Evolutionary conservation across 768 basidiomycete genomes (phyloP), one percentile per base, ranked within the genome.

Genomic region (Phylloporus rhodoxanthus): DNA sequence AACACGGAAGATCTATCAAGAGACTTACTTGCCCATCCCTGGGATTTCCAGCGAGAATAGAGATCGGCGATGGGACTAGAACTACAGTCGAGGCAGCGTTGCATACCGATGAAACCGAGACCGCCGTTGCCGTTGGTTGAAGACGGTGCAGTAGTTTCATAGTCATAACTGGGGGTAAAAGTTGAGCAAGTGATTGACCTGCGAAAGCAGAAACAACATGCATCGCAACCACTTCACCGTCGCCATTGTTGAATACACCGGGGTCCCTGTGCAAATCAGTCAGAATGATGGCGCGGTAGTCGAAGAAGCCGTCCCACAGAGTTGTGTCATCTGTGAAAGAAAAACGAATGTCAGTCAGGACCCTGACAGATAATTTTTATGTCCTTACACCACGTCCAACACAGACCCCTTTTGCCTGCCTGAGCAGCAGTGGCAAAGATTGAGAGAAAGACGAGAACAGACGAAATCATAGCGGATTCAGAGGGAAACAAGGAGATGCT

Each of bases 81-180:
- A 47, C 19, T 47, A n/a, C 70, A 71, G 38, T 72, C 69, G 5
- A 58, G 43, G 47, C 69, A 72, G 8, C 65, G 69, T 46, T 71
- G 71, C 70, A 64, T 72, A 10, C 70, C 70, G 5, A 71, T 68
- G 54, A 72, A 71, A 5, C 58, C 61, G 10, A 71, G 66, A 8
- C 71, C 70, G 2, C 70, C 70, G 5, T 54, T 57, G 1, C 70
- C 71, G 37, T 69, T 69, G 11, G 61, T 62, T 28, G 70, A 70
- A 5, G 63, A 57, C 5, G 70, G 70, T 8, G 51, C 30, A 34
- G 61, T 66, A 14, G 71, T 72, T 47, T 72, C 70, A 32, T 62
- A 71, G 51, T 71, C 70, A 45, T 72, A 8, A 8, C 38, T 43
- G 26, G 41, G 4, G 13, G 21, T 2, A 25, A 40, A 33, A 1